Base-by-base conservation (phyloP, 2,329 filamentous ascomycete species). In the Colletotrichum sansevieriae region DNA sequence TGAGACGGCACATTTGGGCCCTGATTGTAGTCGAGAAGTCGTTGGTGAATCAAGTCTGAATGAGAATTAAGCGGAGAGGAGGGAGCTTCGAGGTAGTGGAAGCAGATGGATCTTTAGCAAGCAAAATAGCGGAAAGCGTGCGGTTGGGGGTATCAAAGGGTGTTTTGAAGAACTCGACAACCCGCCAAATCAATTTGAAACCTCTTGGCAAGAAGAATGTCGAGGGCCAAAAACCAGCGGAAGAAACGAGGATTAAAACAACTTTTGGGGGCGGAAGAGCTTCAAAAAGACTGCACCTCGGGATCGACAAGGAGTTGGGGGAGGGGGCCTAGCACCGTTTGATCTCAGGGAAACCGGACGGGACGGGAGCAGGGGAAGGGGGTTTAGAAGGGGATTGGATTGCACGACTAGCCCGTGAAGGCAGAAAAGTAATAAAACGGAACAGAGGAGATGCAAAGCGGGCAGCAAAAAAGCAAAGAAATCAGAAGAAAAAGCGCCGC, bases 1-100 rank as follows among this genome's bases (percentile, higher is more conserved):
- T 73, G 73, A 83, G 77, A 63, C 83, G 83, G 75, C 83, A 85
- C 83, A 85, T 85, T 25, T 25, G 25, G 72, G 47, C 63, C n/a
- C 25, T 18, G 20, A n/a, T 10, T 25, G 20, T 18, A 58, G 29
- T 20, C 8, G 15, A 4, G 13, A 20, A 39, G 3, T 10, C 37
- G 18, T 41, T 46, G 12, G 0, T 22, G 49, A 33, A 51, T 3
- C 2, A 1, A 12, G 5, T 35, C 4, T 13, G 22, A 18, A 4
- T 20, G 1, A 13, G 43, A 18, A 12, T 18, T 11, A 0, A 64
- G 6, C 47, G n/a, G 15, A 46, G 41, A 11, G 6, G 4, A 4
- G 22, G 10, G 25, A 8, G 29, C 29, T 37, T 3, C 12, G 5
- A 12, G 15, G 49, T 37, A n/a, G n/a, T 18, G 15, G 15, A 4